Evolutionary conservation across 768 basidiomycete species (phyloP).

Genomic region (Leucogyrophana mollusca): DNA sequence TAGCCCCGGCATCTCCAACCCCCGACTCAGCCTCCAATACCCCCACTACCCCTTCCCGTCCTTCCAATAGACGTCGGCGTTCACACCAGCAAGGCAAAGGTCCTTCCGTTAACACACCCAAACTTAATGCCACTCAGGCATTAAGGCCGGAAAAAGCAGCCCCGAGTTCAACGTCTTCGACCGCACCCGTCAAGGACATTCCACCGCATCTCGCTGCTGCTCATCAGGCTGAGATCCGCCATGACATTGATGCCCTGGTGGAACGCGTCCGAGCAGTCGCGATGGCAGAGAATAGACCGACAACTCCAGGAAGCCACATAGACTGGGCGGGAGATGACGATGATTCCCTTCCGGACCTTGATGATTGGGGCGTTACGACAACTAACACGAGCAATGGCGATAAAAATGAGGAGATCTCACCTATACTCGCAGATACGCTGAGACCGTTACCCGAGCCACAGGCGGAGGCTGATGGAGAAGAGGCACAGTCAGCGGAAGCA

Average conservation of each 20-base stretch:
- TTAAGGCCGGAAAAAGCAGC: slow-evolving; percentile 35
- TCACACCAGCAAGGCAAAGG: slow-evolving; percentile 38
- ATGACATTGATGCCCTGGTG: slow-evolving; percentile 73
- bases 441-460: slow-evolving; percentile 54
- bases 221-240: slow-evolving; percentile 47
- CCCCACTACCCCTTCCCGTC: slow-evolving; percentile 37
- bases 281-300: slow-evolving; percentile 64
- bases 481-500: slow-evolving; percentile 18
- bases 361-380: slow-evolving; percentile 79
- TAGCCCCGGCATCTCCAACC: slow-evolving; percentile 19
- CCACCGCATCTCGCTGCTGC: slow-evolving; percentile 53
- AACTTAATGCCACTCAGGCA: slow-evolving; percentile 18
- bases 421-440: slow-evolving; percentile 64
- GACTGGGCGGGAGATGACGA: slow-evolving; percentile 92
- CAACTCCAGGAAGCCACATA: slow-evolving; percentile 76
- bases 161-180: slow-evolving; percentile 16
- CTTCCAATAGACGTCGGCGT: slow-evolving; percentile 49
- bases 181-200: slow-evolving; percentile 47
- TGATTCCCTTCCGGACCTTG: slow-evolving; percentile 72
- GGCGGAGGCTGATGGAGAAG: slow-evolving; percentile 19
- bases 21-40: slow-evolving; percentile 17
- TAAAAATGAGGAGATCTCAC: slow-evolving; percentile 53
- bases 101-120: slow-evolving; percentile 10
- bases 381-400: slow-evolving; percentile 27
- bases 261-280: slow-evolving; percentile 74